Evolutionary conservation across 1,284 basidiomycete genomes (phyloP), one percentile per base, ranked within the genome.

Genomic region (Pyrrhoderma lamaoense): DNA sequence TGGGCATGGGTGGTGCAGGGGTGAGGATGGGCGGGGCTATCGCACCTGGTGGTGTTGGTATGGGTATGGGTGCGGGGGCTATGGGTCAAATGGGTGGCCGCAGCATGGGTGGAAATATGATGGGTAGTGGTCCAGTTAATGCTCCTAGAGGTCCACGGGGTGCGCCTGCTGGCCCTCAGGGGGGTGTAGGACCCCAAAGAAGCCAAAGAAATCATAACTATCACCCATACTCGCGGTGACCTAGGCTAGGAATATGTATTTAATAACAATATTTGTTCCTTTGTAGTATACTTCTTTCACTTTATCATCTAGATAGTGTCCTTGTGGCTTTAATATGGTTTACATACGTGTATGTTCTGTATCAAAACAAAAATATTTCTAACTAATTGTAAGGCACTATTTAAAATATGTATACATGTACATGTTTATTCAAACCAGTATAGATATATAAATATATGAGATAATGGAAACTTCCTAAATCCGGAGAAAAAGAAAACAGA

Each of bases 201-300:
- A 72, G 75, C 13, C 79, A 81, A 60, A 65, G 85, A 40, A 83
- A 84, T 25, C 81, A 89, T 65, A 77, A 77, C 59, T 89, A 85
- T 66, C 87, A 89, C 61, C 86, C 87, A 1, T 89, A 89, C 59
- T 80, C 85, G 35, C 82, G 85, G 58, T 84, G 61, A 63, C 36
- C 34, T 3, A 27, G 16, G 14, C 37, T 31, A 19, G 42, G n/a
- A 11, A 19, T 37, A 34, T 22, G 11, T 8, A 11, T 43, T 37
- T 18, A 19, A 39, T 38, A 18, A 22, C 9, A 14, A 38, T 35
- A 27, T 51, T 21, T 39, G 22, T 14, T 21, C n/a, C 16, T 3
- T 22, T 40, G 21, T 38, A 21, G 35, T 47, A 8, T 18, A 46
- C 16, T 16, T 42, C 3, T 38, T 22, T 22, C 14, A 19, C 25